Evolutionary conservation across 768 basidiomycete genomes (phyloP), one percentile per base, ranked within the genome.

Genomic region (Tylopilus plumbeoviolaceoides): DNA sequence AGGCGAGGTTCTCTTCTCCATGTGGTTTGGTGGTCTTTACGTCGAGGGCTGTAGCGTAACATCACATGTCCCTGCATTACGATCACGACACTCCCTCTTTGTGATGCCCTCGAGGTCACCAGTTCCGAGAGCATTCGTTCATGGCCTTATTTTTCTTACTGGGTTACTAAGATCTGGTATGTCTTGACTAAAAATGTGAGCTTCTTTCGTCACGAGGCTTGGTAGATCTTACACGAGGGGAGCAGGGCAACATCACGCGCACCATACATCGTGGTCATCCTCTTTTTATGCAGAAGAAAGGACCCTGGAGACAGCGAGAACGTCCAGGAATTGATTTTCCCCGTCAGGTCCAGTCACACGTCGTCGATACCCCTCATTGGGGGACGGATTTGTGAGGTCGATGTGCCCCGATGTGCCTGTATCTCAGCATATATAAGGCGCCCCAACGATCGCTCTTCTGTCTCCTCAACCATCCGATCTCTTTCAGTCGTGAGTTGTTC

Each of bases 361-460:
- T 39, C n/a, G n/a, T 8, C n/a, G 9, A 39, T 20, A 5, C 18
- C 38, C 8, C 8, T 39, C 8, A n/a, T 18, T 20, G 5, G 18
- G 36, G 10, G 15, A 36, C 35, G 35, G 38, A 39, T n/a, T 27
- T 12, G 25, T 9, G 9, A 43, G 27, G 25, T 43, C 23, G 9
- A 43, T 25, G 20, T 23, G 15, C 15, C 4, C 6, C 42, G 17
- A 4, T 17, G 27, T 44, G 27, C 27, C 43, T 44, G 27, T 4
- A 5, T 17, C 30, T 27, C 45, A 3, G 5, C 6, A 6, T 41
- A 52, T 52, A 61, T 44, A 61, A 54, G n/a, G 40, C 14, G 17
- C n/a, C 15, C 27, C n/a, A 25, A 11, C 5, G 5, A 23, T 51
- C 17, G 35, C 12, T 23, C 35, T 39, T 39, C 17, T 6, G 18